Evolutionary conservation across 371 early-diverging fungal species (phyloP), one percentile per base, ranked within the genome.

Genomic region (Dentiscutata heterogama): DNA sequence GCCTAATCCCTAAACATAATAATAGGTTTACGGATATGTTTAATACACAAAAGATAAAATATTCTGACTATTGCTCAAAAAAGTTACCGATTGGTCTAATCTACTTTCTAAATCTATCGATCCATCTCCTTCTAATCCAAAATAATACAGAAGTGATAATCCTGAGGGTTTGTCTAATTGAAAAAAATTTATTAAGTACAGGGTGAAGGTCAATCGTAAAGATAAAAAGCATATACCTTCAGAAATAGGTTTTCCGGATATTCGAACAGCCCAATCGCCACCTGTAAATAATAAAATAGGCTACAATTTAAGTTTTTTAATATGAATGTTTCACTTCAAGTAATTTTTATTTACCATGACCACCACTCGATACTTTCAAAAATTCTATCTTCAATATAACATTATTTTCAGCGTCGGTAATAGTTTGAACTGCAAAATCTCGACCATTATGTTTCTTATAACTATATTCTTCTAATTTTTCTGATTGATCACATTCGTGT

Each of bases 401-500:
- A 77, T 94, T 94, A 83, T 91, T 92, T 63, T 85, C 86, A 14
- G 76, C 84, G 83, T 98, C 98, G 16, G 89, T 88, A 76, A 98
- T 90, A 20, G 86, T 87, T 85, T 98, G 97, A 39, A 89, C 83
- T 50, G 94, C 97, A 88, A 92, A 97, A 31, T 85, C 83, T 64
- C 96, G 88, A 14, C 97, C 98, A 84, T 98, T 96, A 83, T 97
- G 97, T 82, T 93, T 92, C 64, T 90, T 87, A 89, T 96, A 98
- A n/a, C 95, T 96, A 86, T 98, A 98, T 25, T 93, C 91, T 53
- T 87, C 85, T 56, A 97, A 86, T 31, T 90, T 87, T 82, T 97
- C 96, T 27, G 91, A 91, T 70, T 96, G 95, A 76, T 97, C 97
- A 84, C 98, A 98, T 20, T 93, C 89, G 81, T 97, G 97, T 2